Conservation (phyloP, 108 stramenopile species). For the Nitzschia sp. region DNA sequence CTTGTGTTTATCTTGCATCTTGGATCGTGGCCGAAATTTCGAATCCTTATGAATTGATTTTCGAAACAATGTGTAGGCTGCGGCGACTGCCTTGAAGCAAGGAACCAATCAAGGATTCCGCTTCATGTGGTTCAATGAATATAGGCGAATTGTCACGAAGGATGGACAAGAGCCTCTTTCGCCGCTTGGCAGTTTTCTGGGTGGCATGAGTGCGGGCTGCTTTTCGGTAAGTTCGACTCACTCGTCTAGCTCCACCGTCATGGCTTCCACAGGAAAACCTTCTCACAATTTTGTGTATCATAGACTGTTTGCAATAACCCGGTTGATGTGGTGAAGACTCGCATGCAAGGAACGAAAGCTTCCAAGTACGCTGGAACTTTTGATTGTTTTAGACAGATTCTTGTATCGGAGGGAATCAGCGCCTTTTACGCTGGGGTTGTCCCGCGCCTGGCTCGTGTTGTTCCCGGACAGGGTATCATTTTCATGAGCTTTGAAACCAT, state of each 20-base stretch:
- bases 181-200: constrained; percentile 85
- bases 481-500: constrained; percentile 96
- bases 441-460: constrained; percentile 91
- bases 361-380: constrained; percentile 82
- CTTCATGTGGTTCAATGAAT: constrained; percentile 98
- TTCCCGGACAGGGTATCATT: constrained; percentile 98
- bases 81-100: constrained; percentile 96
- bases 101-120: constrained; percentile 97
- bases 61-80: constrained; percentile 34
- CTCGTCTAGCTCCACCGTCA: background rate
- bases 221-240: constrained; percentile 58
- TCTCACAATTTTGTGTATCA: no score
- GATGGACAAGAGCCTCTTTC: constrained; percentile 78
- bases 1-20: background rate
- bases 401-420: constrained; percentile 80
- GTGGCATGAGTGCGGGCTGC: constrained; percentile 96
- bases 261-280: background rate
- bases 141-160: constrained; percentile 82
- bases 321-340: constrained; percentile 98
- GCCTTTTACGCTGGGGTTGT: constrained; percentile 95
- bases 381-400: constrained; percentile 93
- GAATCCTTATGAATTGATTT: no score
- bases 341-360: constrained; percentile 96
- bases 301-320: constrained; percentile 94
- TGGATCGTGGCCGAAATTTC: background rate